phyloP scores from a whole-genome alignment of 2,329 filamentous ascomycete species.

The Xylaria sp. region DNA sequence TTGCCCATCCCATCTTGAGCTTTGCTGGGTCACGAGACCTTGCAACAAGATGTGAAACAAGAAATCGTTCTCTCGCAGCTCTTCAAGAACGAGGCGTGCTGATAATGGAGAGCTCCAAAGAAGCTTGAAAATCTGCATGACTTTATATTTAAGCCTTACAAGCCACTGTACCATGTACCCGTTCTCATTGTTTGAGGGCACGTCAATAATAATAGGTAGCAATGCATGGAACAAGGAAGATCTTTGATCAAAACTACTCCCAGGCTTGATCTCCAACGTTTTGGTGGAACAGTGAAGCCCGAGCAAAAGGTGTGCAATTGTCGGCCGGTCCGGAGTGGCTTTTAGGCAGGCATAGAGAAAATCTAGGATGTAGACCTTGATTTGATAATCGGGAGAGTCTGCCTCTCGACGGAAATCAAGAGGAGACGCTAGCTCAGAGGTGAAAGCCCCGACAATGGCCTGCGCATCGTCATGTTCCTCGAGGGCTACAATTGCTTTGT shows the following conservation, averaged over 20 bases:
- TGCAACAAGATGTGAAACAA: slow-evolving; percentile 80
- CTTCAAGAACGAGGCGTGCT: slow-evolving; percentile 76
- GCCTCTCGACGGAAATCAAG: slow-evolving; percentile 80
- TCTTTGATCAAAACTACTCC: slow-evolving; percentile 76
- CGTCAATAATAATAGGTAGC: slow-evolving; percentile 75
- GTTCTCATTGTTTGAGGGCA: slow-evolving; percentile 72
- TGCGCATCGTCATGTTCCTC: slow-evolving; percentile 84
- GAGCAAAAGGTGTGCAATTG: slow-evolving; percentile 88
- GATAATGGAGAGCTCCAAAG: slow-evolving; percentile 89
- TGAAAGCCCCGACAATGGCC: slow-evolving; percentile 79
- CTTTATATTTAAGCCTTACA: slow-evolving; percentile 73
- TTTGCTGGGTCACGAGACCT: slow-evolving; percentile 76
- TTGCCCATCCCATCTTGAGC: slow-evolving; percentile 78
- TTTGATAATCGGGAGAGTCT: slow-evolving; percentile 77
- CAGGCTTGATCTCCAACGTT: slow-evolving; percentile 73
- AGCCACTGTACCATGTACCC: slow-evolving; percentile 73
- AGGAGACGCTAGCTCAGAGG: slow-evolving; percentile 72
- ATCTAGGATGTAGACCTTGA: slow-evolving; percentile 85
- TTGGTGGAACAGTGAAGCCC: slow-evolving; percentile 84
- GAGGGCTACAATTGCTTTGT: slow-evolving; percentile 88
- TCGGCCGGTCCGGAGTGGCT: slow-evolving; percentile 80
- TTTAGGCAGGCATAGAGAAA: slow-evolving; percentile 85
- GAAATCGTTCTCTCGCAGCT: slow-evolving; percentile 83
- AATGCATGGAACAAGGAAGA: slow-evolving; percentile 87
- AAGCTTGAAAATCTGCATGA: slow-evolving; percentile 78